These are phyloP conservation scores for Schwanniomyces sp. DNA, from an alignment of 805 yeast species.

Conservation along the genomic window DNA sequence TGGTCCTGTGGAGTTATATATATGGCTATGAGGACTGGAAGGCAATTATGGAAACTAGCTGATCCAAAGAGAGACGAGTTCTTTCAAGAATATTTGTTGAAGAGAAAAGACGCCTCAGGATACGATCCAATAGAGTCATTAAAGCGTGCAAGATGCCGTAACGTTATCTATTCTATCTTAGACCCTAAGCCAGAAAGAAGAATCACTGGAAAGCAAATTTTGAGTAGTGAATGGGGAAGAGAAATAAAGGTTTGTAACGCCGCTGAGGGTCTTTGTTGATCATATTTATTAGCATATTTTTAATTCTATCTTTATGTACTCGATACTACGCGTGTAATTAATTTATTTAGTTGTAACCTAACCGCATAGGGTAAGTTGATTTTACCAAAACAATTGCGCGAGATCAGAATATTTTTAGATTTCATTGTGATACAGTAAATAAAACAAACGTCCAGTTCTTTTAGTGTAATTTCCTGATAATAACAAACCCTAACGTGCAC, in stretches of 20 bases:
- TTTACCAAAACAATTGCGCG: neutral
- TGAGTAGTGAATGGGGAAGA: slow-evolving; percentile 95
- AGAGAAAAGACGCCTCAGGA: slow-evolving; percentile 80
- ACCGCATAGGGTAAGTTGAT: neutral
- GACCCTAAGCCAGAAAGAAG: slow-evolving; percentile 90
- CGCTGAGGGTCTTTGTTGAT: slow-evolving; percentile 41
- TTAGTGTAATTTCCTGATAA: neutral
- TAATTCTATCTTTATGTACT: neutral
- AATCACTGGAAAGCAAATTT: slow-evolving; percentile 81
- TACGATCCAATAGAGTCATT: slow-evolving; percentile 88
- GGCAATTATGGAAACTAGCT: slow-evolving; percentile 90
- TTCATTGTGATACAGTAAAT: neutral
- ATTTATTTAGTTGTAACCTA: neutral
- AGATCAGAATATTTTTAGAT: neutral
- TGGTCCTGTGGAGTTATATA: slow-evolving; percentile 95
- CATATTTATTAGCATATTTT: neutral
- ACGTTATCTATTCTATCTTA: slow-evolving; percentile 87
- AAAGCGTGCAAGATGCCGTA: slow-evolving; percentile 85
- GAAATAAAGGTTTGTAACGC: slow-evolving; percentile 80
- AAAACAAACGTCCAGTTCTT: neutral
- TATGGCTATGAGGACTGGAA: slow-evolving; percentile 92
- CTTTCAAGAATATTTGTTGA: slow-evolving; percentile 68
- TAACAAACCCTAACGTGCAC: neutral
- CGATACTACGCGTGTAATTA: neutral
- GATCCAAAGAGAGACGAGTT: slow-evolving; percentile 74